A percentile compares a stretch with the other conserved stretches of the same genome.
These are phyloP conservation scores for Sanghuangporus weigelae DNA, from an alignment of 1,284 basidiomycete genomes.

Conservation along the genomic window DNA sequence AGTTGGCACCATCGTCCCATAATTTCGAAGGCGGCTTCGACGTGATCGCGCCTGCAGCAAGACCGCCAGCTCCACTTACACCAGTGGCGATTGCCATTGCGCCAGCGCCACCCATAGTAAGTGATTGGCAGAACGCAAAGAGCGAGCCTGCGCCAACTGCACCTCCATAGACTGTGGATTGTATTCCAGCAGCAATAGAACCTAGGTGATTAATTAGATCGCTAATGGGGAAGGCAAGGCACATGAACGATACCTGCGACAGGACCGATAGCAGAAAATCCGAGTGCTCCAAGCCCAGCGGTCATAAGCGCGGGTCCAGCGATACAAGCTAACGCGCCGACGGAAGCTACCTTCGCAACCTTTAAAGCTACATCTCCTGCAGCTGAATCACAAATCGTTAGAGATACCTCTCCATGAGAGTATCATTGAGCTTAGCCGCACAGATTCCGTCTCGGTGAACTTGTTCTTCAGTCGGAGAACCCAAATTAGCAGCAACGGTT, in stretches of 20 bases:
- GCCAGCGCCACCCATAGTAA: neutral
- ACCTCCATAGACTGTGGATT: constrained; percentile 1
- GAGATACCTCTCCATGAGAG: too few species aligned
- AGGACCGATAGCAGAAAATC: constrained; percentile 1
- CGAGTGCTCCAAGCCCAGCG: neutral
- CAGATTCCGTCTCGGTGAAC: neutral
- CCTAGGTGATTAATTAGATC: neutral
- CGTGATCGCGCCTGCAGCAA: neutral
- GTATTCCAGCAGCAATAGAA: constrained; percentile 1
- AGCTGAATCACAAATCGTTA: neutral
- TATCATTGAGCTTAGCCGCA: neutral
- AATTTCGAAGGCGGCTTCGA: neutral
- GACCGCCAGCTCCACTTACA: neutral
- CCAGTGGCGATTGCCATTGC: neutral
- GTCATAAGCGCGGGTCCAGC: neutral
- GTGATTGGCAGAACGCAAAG: constrained; percentile 6
- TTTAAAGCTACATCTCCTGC: neutral
- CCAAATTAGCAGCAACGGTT: too few species aligned
- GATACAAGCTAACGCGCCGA: neutral
- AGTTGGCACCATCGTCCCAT: neutral
- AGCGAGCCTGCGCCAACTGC: neutral
- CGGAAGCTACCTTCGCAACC: neutral
- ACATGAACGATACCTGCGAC: neutral
- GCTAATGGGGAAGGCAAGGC: too few species aligned
- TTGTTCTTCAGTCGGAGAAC: neutral